A percentile compares a stretch with the other conserved stretches of the same genome.
Conservation (phyloP, 73 alveolate species). For the Uronychia binucleata region DNA sequence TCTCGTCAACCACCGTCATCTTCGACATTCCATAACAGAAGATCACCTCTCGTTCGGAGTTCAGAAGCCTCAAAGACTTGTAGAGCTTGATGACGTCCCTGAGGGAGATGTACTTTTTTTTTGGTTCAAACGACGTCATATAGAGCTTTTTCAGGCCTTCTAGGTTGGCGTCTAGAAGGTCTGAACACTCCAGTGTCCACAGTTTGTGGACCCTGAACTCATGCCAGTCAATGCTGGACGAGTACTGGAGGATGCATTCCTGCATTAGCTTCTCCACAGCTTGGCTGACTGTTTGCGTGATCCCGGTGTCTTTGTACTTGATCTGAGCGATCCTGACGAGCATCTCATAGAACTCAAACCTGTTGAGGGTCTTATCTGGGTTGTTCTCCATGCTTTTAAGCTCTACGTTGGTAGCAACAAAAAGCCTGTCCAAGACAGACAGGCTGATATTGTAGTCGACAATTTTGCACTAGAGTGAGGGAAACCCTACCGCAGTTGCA, state of each 20-base stretch:
- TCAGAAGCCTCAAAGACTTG: slow-evolving; percentile 5
- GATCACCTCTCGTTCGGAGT: slow-evolving; percentile 21
- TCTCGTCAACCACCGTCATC: slow-evolving; percentile 56
- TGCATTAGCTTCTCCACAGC: slow-evolving; percentile 7
- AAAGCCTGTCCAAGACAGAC: slow-evolving; percentile 30
- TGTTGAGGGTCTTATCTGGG: slow-evolving; percentile 27
- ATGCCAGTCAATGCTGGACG: slow-evolving; percentile 7
- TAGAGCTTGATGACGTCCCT: slow-evolving; percentile 11
- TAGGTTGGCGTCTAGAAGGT: slow-evolving; percentile 24
- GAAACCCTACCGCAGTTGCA: slow-evolving; percentile 4
- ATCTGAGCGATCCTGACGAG: slow-evolving; percentile 30
- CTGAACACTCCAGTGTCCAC: slow-evolving; percentile 27
- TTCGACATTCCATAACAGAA: slow-evolving; percentile 50
- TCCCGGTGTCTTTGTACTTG: slow-evolving; percentile 28
- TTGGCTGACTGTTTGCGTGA: slow-evolving; percentile 8
- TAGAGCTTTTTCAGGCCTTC: slow-evolving; percentile 37
- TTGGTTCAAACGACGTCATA: slow-evolving; percentile 14
- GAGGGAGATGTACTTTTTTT: slow-evolving; percentile 17
- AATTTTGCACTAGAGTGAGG: slow-evolving; percentile 31
- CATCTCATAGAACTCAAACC: slow-evolving; percentile 46
- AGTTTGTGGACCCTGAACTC: slow-evolving; percentile 27
- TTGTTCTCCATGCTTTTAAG: slow-evolving; percentile 1
- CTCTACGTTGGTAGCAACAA: slow-evolving; percentile 42
- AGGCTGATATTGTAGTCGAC: slow-evolving; percentile 28
- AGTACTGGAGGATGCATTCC: slow-evolving; percentile 9